Percentiles rank a stretch among this genome's conserved stretches.
phyloP scores from a whole-genome alignment of 192 early-diverging fungal species.

The Geranomyces michiganensis region DNA sequence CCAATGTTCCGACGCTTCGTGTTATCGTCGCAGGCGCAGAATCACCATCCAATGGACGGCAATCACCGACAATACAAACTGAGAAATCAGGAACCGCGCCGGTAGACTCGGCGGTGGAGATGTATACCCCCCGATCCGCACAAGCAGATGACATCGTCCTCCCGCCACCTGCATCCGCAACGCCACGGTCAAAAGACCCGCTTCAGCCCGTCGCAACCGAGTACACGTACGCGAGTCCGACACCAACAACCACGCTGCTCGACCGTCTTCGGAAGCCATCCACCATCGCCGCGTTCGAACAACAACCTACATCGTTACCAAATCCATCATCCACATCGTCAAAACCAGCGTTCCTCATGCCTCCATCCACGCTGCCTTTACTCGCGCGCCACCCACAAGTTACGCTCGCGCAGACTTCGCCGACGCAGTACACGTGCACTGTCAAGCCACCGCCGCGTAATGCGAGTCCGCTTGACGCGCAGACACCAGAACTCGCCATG shows the following conservation, averaged over 20 bases:
- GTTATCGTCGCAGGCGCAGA: neutral
- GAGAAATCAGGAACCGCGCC: neutral
- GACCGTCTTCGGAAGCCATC: neutral
- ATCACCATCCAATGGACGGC: neutral
- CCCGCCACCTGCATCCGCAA: neutral
- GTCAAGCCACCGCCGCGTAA: neutral
- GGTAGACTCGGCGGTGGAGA: neutral
- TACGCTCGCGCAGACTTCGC: neutral
- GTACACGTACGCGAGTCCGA: neutral
- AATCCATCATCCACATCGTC: neutral
- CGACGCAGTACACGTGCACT: slow-evolving; percentile 8
- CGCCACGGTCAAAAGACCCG: neutral
- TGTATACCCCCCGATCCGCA: slow-evolving; percentile 3
- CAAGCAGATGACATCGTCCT: neutral
- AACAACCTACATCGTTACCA: neutral
- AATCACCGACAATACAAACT: neutral
- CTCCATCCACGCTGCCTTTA: neutral
- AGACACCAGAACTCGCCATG: slow-evolving; percentile 17
- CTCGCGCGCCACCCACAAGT: slow-evolving; percentile 3
- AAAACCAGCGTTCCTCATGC: neutral
- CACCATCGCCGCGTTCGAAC: neutral
- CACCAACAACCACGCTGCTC: neutral
- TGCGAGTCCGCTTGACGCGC: slow-evolving; percentile 10
- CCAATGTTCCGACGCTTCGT: neutral
- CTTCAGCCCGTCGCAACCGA: neutral